Base-by-base conservation (phyloP, 2,329 filamentous ascomycete species). In the Beauveria pseudobassiana region DNA sequence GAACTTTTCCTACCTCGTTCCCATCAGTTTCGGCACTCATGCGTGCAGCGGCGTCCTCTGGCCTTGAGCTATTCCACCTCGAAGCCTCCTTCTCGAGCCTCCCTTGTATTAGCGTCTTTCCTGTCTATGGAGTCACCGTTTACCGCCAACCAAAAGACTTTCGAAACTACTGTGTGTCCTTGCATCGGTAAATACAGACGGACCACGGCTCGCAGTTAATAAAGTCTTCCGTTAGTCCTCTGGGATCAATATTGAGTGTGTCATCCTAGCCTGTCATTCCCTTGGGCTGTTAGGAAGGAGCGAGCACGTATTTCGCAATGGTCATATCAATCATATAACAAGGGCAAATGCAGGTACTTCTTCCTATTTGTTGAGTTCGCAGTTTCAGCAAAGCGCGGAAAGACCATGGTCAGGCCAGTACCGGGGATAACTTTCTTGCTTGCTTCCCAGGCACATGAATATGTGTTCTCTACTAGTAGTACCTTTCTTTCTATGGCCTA, bases 131-230 rank as follows among this genome's bases (percentile, higher is more conserved):
- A 73, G 62, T 72, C 69, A 0, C 67, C 70, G 43, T 68, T 67
- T 8, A 76, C 76, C 2, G 73, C 74, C 59, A 71, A 78, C 68
- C 72, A 78, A 64, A 75, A 77, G 3, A 76, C 72, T 24, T 24
- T 24, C 22, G 22, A 24, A 3, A 24, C 3, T 24, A 24, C 22
- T 24, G 7, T 74, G 65, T 0, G 72, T 73, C 62, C 10, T 72
- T 68, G 62, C 77, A 76, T 0, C 70, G 70, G 54, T 76, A 76
- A 22, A 70, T 64, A 50, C 71, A 73, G 16, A 74, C 68, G 0
- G 73, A 75, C 7, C 76, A 64, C 3, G 72, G 71, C 66, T 78
- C 76, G 49, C 67, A 72, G 65, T 73, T 75, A 30, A 64, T 63
- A 7, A 70, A 49, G n/a, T 67, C 67, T 20, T 65, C 63, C 18